Percentiles rank a stretch among this genome's conserved stretches.
These are phyloP conservation scores for Penicillium chermesinum DNA, from an alignment of 495 filamentous ascomycete species.

Conservation along the genomic window DNA sequence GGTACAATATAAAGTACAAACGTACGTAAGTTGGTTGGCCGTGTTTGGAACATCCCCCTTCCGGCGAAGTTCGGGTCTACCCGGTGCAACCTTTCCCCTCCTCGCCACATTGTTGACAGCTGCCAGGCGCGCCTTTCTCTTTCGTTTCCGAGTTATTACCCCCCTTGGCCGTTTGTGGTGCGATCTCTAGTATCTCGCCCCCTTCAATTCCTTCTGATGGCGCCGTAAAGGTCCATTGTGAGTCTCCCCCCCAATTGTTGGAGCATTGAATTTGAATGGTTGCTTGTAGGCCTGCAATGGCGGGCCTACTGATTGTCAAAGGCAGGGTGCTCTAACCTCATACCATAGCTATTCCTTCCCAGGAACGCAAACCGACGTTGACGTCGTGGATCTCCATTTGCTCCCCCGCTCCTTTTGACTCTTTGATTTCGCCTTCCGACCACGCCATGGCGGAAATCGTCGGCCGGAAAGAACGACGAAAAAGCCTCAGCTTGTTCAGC, in stretches of 20 bases:
- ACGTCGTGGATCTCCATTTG: conserved; percentile 2
- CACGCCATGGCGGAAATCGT: conserved; percentile 37
- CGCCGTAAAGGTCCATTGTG: conserved; percentile 32
- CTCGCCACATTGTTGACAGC: conserved; percentile 26
- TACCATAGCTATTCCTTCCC: not conserved
- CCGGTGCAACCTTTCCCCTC: conserved; percentile 15
- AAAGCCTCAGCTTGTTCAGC: conserved; percentile 41
- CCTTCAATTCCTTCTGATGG: conserved; percentile 32
- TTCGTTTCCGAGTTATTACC: not conserved
- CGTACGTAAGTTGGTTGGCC: not conserved
- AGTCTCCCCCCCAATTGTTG: conserved; percentile 19
- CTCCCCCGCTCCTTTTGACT: not conserved
- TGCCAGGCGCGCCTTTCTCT: conserved; percentile 5
- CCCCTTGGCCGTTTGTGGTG: not conserved
- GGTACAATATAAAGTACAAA: not conserved
- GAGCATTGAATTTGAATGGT: too few species aligned
- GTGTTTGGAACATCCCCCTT: conserved; percentile 17
- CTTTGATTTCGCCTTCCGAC: too few species aligned
- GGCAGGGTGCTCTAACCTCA: too few species aligned
- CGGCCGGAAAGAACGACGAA: conserved; percentile 40
- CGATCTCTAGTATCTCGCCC: not conserved
- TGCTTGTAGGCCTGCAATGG: too few species aligned
- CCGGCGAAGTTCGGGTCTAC: conserved; percentile 17
- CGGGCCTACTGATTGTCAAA: too few species aligned
- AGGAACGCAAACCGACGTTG: not conserved